Percentiles rank a stretch among this genome's conserved stretches.
Conservation (phyloP, 768 basidiomycete genomes). For the Termitomyces sp. region DNA sequence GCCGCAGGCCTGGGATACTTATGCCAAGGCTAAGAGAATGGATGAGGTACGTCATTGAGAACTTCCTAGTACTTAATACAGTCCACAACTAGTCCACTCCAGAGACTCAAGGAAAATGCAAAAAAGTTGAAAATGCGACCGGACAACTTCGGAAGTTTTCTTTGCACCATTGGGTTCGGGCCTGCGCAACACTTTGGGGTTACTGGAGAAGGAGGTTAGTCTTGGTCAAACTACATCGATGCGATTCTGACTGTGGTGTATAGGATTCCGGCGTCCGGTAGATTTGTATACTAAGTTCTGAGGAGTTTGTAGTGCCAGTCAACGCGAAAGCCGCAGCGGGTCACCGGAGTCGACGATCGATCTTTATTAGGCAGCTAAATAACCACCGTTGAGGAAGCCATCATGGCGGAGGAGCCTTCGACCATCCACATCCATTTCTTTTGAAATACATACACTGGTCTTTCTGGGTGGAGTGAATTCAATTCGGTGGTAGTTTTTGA, state of each 20-base stretch:
- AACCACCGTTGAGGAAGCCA: not conserved
- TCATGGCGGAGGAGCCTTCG: too few species aligned
- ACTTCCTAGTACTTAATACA: not conserved
- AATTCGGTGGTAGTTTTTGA: not conserved
- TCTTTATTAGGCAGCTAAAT: not conserved
- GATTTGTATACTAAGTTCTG: slow-evolving; percentile 53
- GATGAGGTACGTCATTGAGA: slow-evolving; percentile 36
- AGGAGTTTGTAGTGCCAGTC: not conserved
- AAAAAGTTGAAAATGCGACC: slow-evolving; percentile 55
- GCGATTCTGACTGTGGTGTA: slow-evolving; percentile 2
- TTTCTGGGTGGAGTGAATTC: too few species aligned
- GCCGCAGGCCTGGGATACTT: slow-evolving; percentile 82
- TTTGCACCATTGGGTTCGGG: slow-evolving; percentile 60
- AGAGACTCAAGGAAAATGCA: slow-evolving; percentile 58
- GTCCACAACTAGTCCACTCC: not conserved
- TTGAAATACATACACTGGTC: not conserved
- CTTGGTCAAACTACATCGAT: not conserved
- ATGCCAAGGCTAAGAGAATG: slow-evolving; percentile 71
- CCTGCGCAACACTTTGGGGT: slow-evolving; percentile 41
- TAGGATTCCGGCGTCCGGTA: slow-evolving; percentile 59
- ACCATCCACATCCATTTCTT: not conserved
- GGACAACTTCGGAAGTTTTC: slow-evolving; percentile 48
- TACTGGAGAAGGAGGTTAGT: slow-evolving; percentile 61
- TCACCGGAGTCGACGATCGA: not conserved
- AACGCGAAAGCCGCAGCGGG: not conserved